Base-by-base conservation (phyloP, 2,329 filamentous ascomycete species). In the Lasiodiplodia sp. region DNA sequence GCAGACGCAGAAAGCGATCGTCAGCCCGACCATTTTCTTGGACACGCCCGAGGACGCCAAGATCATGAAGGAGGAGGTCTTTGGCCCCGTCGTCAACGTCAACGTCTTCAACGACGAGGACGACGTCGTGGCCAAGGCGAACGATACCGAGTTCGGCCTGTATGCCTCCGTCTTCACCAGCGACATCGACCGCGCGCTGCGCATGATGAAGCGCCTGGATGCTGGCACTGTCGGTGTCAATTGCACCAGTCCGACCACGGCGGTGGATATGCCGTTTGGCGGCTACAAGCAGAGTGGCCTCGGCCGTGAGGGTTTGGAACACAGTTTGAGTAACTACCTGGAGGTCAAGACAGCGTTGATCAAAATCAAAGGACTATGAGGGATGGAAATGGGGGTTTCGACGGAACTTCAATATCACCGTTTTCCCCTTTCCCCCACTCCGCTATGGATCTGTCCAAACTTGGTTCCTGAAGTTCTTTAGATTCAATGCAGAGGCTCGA, bases 21-120 rank as follows among this genome's bases (percentile, higher is more conserved):
- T 78, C 23, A 68, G 74, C 68, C 83, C 84, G 1, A 82, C 83
- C 12, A 80, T 86, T 40, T 85, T 85, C 75, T 72, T 79, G 25
- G 74, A 83, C 58, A 77, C 80, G 5, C 77, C 81, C 8, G 81
- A 84, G 71, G 73, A 79, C 25, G 77, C 81, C 1, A 79, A 72
- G 47, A 74, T 79, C n/a, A 72, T 75, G 28, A 77, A 73, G 25
- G 74, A 80, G 63, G 79, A 81, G 68, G 76, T 81, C 8, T 80
- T 82, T 62, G 79, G 80, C 6, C 77, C 80, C 1, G 77, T 81
- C 4, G 75, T 79, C n/a, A 70, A 75, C 14, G 75, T 81, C 49
- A 77, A 78, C 70, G 76, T 75, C 0, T 81, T 82, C 72, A 69
- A 69, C 12, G 75, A 74, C 1, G 78, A 81, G 67, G 72, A 73